Conservation (phyloP, 1,284 basidiomycete species). For the Pascua guehoae region DNA sequence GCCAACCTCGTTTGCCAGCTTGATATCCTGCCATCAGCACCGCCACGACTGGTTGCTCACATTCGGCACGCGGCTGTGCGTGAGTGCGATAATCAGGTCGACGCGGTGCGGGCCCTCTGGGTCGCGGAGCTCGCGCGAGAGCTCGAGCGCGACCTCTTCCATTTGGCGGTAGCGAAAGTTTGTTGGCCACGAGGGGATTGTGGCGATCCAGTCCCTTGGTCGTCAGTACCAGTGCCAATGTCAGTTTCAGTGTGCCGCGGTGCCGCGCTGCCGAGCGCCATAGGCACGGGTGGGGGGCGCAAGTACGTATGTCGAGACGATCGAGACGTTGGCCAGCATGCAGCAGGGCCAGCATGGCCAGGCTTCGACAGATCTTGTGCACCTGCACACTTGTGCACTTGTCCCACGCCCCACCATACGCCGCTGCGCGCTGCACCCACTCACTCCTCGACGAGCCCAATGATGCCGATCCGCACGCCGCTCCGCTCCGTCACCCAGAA, state of each 20-base stretch:
- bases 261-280: too few relatives aligned
- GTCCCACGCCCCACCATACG: too few relatives aligned
- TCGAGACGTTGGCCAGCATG: too few relatives aligned
- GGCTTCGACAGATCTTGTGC: too few relatives aligned
- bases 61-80: slow-evolving; percentile 70
- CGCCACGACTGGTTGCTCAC: slow-evolving; percentile 48
- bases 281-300: too few relatives aligned
- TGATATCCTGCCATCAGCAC: slow-evolving; percentile 60
- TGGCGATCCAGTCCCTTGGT: slow-evolving; percentile 76
- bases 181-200: slow-evolving; percentile 74
- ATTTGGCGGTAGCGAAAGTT: slow-evolving; percentile 68
- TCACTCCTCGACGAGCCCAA: slow-evolving; percentile 78
- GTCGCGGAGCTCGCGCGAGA: slow-evolving; percentile 69
- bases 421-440: too few relatives aligned
- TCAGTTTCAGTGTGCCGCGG: too few relatives aligned
- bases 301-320: too few relatives aligned
- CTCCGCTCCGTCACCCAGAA: slow-evolving; percentile 63
- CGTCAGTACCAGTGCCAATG: slow-evolving; percentile 1
- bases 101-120: slow-evolving; percentile 64
- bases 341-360: too few relatives aligned
- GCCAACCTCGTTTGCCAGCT: slow-evolving; percentile 61
- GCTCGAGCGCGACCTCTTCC: slow-evolving; percentile 60
- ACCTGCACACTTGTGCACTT: too few relatives aligned
- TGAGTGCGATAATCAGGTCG: slow-evolving; percentile 75
- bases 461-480: slow-evolving; percentile 68